phyloP scores from a whole-genome alignment of 1,139 yeast species.

The Lodderomyces parapsilosis region DNA sequence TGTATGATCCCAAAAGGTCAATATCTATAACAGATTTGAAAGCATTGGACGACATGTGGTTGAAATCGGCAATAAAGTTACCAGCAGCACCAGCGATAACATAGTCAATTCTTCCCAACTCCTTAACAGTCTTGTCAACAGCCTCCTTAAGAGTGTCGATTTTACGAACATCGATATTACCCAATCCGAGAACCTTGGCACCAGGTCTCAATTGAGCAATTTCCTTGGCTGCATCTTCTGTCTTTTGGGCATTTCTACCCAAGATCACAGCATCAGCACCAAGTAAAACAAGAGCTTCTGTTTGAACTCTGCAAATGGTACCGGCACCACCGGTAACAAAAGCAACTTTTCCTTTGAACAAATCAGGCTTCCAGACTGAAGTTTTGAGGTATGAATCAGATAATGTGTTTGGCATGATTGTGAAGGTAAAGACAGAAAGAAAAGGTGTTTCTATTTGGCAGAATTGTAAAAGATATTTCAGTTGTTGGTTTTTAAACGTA shows the following conservation, averaged over 20 bases:
- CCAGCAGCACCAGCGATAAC: conserved; percentile 98
- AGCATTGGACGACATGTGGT: conserved; percentile 79
- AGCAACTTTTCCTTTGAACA: conserved; percentile 82
- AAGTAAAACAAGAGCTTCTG: conserved; percentile 76
- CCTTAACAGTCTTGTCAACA: conserved; percentile 60
- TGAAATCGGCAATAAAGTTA: conserved; percentile 80
- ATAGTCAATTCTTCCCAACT: conserved; percentile 74
- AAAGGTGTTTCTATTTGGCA: background rate
- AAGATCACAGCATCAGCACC: conserved; percentile 89
- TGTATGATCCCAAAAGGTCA: conserved; percentile 84
- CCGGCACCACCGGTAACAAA: conserved; percentile 98
- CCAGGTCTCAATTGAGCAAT: conserved; percentile 58
- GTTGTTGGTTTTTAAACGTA: background rate
- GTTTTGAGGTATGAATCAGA: conserved; percentile 27
- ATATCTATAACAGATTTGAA: conserved; percentile 85
- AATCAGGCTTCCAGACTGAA: conserved; percentile 52
- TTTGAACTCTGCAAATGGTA: conserved; percentile 86
- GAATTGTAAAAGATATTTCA: background rate
- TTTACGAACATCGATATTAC: conserved; percentile 77
- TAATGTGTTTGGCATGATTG: conserved; percentile 20
- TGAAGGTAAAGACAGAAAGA: background rate
- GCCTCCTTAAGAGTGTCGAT: conserved; percentile 59
- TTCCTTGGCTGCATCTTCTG: conserved; percentile 67
- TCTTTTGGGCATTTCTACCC: conserved; percentile 72
- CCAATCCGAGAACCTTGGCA: conserved; percentile 69